phyloP scores from a whole-genome alignment of 305 asterid genomes.

The Solanum hybrid region DNA sequence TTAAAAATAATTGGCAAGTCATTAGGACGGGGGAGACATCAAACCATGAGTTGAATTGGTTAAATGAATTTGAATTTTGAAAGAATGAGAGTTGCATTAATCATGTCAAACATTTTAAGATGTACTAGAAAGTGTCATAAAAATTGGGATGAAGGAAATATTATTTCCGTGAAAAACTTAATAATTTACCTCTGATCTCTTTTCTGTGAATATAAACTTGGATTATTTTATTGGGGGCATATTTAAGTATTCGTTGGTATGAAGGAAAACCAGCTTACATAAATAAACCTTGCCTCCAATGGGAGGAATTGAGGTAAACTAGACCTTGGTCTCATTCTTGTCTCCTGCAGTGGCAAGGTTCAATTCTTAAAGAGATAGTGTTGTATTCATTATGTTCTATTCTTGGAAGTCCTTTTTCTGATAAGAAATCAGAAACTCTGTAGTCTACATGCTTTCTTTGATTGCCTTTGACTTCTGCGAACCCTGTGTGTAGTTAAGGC shows the following conservation, averaged over 20 bases:
- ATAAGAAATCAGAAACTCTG: background rate
- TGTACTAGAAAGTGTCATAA: background rate
- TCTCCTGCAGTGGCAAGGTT: background rate
- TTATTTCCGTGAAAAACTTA: background rate
- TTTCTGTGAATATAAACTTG: background rate
- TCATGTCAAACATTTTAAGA: background rate
- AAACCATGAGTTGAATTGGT: background rate
- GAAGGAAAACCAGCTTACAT: background rate
- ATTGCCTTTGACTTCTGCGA: background rate
- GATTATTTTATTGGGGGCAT: background rate
- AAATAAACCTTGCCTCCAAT: background rate
- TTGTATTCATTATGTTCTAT: background rate
- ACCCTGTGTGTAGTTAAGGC: background rate
- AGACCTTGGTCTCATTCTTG: background rate
- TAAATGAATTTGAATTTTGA: background rate
- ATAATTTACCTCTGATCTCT: background rate
- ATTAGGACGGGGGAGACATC: background rate
- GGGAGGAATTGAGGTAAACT: background rate
- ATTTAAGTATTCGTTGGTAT: background rate
- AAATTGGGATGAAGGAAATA: background rate
- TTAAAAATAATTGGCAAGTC: background rate
- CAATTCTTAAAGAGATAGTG: background rate
- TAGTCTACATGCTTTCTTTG: background rate
- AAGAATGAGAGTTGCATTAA: background rate
- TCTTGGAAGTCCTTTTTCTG: background rate